A percentile compares a stretch with the other conserved stretches of the same genome.
These are phyloP conservation scores for Bombardia bombarda DNA, from an alignment of 495 filamentous ascomycete genomes.

Conservation along the genomic window DNA sequence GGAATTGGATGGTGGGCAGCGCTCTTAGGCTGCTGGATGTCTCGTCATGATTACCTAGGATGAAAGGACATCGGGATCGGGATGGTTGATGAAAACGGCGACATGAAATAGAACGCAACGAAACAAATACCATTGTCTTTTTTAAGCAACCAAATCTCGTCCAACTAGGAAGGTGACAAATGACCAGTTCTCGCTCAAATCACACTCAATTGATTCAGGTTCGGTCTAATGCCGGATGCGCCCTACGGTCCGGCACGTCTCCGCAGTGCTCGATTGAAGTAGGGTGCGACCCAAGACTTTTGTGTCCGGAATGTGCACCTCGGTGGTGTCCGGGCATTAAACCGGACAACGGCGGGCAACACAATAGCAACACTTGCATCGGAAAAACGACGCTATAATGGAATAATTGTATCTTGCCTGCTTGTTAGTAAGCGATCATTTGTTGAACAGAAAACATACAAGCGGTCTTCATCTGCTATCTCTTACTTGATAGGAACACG, in stretches of 20 bases:
- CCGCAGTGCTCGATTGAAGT: too few relatives aligned
- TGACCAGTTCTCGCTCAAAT: too few relatives aligned
- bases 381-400: background rate
- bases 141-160: too few relatives aligned
- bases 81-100: slow-evolving; percentile 23
- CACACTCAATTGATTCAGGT: too few relatives aligned
- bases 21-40: slow-evolving; percentile 7
- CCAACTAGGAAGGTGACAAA: too few relatives aligned
- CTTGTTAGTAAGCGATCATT: too few relatives aligned
- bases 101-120: slow-evolving; percentile 14
- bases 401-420: too few relatives aligned
- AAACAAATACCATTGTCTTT: slow-evolving; percentile 14
- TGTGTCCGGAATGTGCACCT: background rate
- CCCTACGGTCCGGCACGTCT: slow-evolving; percentile 1
- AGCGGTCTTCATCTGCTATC: background rate
- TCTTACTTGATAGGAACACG: background rate
- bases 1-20: slow-evolving; percentile 8
- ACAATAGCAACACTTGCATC: background rate
- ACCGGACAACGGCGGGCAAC: background rate
- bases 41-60: slow-evolving; percentile 13
- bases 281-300: too few relatives aligned
- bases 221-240: too few relatives aligned
- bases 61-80: slow-evolving; percentile 10
- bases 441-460: too few relatives aligned
- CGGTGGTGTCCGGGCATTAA: background rate